These are phyloP conservation scores for Nymphaea thermarum DNA, from an alignment of 164 flowering plant species.

Conservation along the genomic window DNA sequence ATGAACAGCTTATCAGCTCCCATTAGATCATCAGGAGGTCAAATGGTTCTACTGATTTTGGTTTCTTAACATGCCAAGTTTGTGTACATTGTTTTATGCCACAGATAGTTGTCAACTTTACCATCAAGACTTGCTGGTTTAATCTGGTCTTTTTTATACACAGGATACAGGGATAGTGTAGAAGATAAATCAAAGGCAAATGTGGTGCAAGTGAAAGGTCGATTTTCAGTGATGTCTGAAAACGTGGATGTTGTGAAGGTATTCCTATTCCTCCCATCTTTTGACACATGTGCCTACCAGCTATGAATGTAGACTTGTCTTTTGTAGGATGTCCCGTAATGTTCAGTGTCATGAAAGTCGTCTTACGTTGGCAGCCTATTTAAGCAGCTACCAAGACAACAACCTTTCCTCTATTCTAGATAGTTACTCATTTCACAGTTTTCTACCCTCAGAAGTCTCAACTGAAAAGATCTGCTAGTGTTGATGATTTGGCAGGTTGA, in stretches of 20 bases:
- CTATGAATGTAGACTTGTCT: not conserved
- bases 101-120: no score
- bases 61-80: not conserved
- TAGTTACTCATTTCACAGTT: no score
- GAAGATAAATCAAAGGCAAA: constrained; percentile 87
- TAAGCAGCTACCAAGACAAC: not conserved
- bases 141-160: not conserved
- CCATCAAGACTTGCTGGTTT: not conserved
- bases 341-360: constrained; percentile 52
- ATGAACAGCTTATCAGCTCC: constrained; percentile 98
- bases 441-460: constrained; percentile 55
- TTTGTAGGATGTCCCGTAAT: constrained; percentile 59
- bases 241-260: constrained; percentile 89
- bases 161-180: constrained; percentile 75
- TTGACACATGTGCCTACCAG: no score
- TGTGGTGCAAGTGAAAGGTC: constrained; percentile 87
- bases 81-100: not conserved
- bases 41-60: not conserved
- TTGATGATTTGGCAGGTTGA: constrained; percentile 80
- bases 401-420: no score
- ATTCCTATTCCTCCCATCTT: constrained; percentile 1
- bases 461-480: constrained; percentile 92
- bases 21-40: constrained; percentile 89
- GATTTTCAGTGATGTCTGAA: constrained; percentile 96
- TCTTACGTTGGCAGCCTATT: constrained; percentile 36